A percentile compares a stretch with the other conserved stretches of the same genome.
Conservation (phyloP, 208 protist genomes). For the Trypanosoma congolense region DNA sequence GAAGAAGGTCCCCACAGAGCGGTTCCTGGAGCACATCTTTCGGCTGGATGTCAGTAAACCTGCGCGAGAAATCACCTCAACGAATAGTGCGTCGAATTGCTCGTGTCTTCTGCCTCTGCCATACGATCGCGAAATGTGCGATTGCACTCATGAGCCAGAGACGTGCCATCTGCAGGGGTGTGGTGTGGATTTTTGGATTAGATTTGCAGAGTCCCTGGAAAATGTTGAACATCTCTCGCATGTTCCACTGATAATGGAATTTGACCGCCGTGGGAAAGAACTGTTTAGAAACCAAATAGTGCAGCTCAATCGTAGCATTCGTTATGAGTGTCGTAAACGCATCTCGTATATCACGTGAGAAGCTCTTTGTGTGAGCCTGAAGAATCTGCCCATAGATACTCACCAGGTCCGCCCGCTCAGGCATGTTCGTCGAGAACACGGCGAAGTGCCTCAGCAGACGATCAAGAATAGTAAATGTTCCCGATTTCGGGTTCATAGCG, state of each 20-base stretch:
- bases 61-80: conserved; percentile 79
- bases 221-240: conserved; percentile 97
- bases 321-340: conserved; percentile 84
- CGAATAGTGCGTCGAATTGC: conserved; percentile 86
- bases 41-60: conserved; percentile 79
- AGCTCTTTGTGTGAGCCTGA: conserved; percentile 85
- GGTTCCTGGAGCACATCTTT: conserved; percentile 87
- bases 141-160: conserved; percentile 95
- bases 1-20: conserved; percentile 93
- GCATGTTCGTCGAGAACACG: conserved; percentile 95
- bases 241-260: conserved; percentile 99
- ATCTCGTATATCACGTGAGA: conserved; percentile 84
- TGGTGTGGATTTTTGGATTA: conserved; percentile 83
- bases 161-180: conserved; percentile 74
- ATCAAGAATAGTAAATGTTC: conserved; percentile 96
- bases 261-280: conserved; percentile 98
- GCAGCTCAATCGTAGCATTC: conserved; percentile 90
- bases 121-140: conserved; percentile 97
- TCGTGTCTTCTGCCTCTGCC: conserved; percentile 86
- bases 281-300: conserved; percentile 80
- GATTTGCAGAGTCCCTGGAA: conserved; percentile 93
- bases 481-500: conserved; percentile 98
- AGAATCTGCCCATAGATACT: conserved; percentile 96
- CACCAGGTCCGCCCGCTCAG: conserved; percentile 83
- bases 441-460: conserved; percentile 96